Evolutionary conservation across 768 basidiomycete species (phyloP), one percentile per base, ranked within the genome.

Genomic region (Leccinum subgranulosum): DNA sequence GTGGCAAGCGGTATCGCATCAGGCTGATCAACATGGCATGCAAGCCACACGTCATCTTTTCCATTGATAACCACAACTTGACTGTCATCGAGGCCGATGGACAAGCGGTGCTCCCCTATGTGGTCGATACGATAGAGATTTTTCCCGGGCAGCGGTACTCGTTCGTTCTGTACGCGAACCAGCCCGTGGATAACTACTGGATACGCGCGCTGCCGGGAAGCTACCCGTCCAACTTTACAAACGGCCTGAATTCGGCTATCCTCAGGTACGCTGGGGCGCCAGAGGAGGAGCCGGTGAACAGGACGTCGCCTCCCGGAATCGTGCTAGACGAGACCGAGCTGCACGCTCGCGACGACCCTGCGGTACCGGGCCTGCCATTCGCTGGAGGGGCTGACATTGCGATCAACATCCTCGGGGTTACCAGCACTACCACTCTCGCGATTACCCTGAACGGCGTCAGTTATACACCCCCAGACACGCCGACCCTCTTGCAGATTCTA

Each of bases 91-190:
- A 82, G 65, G 77, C 71, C 1, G 81, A 82, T 46, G 77, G 76
- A 9, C 55, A 73, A 49, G 74, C 74, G 50, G 68, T 73, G 10
- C 15, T 73, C 41, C 78, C 81, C 0, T 59, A 74, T 11, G 58
- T 55, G 1, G 75, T 79, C 3, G 75, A 80, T 53, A 64, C 68
- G 12, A 73, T 81, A 49, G 68, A 74, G 10, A 78, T 85, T 33
- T 80, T 74, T 54, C 70, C 74, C 15, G 82, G 75, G 1, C 83
- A 84, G 65, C 77, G 82, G 12, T 84, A 84, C 64, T 79, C 81
- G 0, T 70, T 81, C 59, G 66, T 81, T 11, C 58, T 79, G 14
- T 60, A 61, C 33, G 73, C 74, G 8, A 69, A 73, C 48, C 67
- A 73, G 43, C 61, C 69, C 0, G 57, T 75, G 27, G 68, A 62